Percentiles rank a stretch among this genome's conserved stretches.
These are phyloP conservation scores for Allomyces macrogynus DNA, from an alignment of 192 early-diverging fungal genomes.

Conservation along the genomic window DNA sequence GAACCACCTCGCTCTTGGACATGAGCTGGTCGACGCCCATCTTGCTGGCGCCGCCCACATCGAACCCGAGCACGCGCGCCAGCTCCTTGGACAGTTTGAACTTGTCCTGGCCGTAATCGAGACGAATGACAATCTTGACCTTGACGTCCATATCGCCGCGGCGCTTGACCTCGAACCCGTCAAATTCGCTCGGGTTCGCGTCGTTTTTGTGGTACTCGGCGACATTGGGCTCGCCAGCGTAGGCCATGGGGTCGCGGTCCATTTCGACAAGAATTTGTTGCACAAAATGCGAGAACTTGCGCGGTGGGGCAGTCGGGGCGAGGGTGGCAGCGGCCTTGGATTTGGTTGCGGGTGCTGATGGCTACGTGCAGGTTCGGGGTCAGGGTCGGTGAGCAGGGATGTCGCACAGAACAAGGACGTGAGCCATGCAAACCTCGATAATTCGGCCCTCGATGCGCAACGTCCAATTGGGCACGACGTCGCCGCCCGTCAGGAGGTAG, in stretches of 20 bases:
- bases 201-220: slow-evolving; percentile 7
- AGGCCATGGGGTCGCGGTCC: slow-evolving; percentile 52
- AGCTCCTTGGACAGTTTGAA: slow-evolving; percentile 59
- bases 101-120: slow-evolving; percentile 58
- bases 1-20: slow-evolving; percentile 50
- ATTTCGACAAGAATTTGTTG: slow-evolving; percentile 66
- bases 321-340: slow-evolving; percentile 15
- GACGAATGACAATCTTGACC: slow-evolving; percentile 53
- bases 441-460: slow-evolving; percentile 74
- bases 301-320: slow-evolving; percentile 22
- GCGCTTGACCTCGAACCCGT: slow-evolving; percentile 88
- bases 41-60: background rate
- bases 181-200: slow-evolving; percentile 9
- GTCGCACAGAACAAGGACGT: background rate
- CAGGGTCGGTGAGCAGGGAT: slow-evolving; percentile 8
- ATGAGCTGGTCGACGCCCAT: slow-evolving; percentile 18
- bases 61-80: slow-evolving; percentile 51
- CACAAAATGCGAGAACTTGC: slow-evolving; percentile 77
- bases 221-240: slow-evolving; percentile 26
- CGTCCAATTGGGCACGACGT: slow-evolving; percentile 65
- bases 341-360: slow-evolving; percentile 22
- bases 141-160: slow-evolving; percentile 68
- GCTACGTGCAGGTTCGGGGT: slow-evolving; percentile 10
- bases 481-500: slow-evolving; percentile 21
- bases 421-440: slow-evolving; percentile 30